These are phyloP conservation scores for Globisporangium barbulae DNA, from an alignment of 352 stramenopile species.

Conservation along the genomic window DNA sequence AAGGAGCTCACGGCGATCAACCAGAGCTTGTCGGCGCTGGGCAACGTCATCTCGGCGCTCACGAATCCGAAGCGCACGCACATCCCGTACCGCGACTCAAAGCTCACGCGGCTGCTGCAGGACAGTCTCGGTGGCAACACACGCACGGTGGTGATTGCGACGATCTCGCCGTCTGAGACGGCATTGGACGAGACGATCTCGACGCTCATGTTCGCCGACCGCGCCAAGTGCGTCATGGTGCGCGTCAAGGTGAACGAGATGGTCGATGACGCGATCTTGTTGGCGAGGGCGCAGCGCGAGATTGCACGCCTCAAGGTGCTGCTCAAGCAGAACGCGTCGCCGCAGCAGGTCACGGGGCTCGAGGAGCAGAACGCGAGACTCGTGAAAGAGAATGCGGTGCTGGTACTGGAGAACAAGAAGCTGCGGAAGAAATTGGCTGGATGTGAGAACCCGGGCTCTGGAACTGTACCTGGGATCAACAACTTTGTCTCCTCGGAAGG, in stretches of 20 bases:
- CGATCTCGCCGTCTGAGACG: constrained; percentile 73
- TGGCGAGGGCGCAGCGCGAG: constrained; percentile 69
- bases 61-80: constrained; percentile 67
- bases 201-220: constrained; percentile 88
- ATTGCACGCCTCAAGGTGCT: constrained; percentile 60
- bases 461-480: background rate
- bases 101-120: constrained; percentile 93
- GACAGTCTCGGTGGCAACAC: constrained; percentile 86
- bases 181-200: constrained; percentile 89
- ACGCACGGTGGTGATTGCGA: constrained; percentile 87
- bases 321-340: constrained; percentile 42
- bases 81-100: constrained; percentile 97
- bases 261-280: constrained; percentile 73
- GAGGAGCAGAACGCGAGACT: constrained; percentile 43
- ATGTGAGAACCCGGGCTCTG: too few relatives aligned
- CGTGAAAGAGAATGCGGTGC: constrained; percentile 38
- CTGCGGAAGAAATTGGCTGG: constrained; percentile 28
- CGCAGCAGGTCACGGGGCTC: constrained; percentile 32
- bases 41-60: constrained; percentile 87
- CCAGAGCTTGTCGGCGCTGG: constrained; percentile 86
- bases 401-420: constrained; percentile 50
- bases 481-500: background rate
- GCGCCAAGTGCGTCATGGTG: constrained; percentile 72
- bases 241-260: constrained; percentile 80
- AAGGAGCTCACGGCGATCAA: constrained; percentile 93